Evolutionary conservation across 345 rosid genomes (phyloP).

Genomic region (Dipteronia sinensis): DNA sequence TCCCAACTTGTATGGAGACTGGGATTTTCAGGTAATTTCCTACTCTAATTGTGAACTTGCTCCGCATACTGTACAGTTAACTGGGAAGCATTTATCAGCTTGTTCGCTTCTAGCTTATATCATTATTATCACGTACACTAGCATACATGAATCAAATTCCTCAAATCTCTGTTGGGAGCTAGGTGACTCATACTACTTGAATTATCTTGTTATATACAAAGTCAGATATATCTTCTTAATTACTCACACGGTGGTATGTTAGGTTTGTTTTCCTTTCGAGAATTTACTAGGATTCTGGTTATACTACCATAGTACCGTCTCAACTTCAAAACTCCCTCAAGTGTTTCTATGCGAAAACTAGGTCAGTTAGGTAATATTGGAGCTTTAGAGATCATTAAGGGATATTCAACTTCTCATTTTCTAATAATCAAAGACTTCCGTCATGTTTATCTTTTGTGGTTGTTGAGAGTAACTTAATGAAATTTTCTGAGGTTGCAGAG

Average conservation of each 20-base stretch:
- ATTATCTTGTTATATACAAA: too few species aligned
- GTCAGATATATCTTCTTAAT: too few species aligned
- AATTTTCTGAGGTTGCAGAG: neutral
- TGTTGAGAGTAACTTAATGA: neutral
- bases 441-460: neutral
- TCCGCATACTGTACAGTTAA: too few species aligned
- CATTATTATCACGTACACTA: too few species aligned
- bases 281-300: too few species aligned
- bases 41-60: neutral
- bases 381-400: neutral
- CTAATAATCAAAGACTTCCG: neutral
- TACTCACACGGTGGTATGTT: too few species aligned
- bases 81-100: neutral
- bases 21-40: slow-evolving; percentile 81
- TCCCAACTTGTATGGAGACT: slow-evolving; percentile 78
- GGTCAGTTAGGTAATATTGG: neutral
- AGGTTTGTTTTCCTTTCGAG: neutral
- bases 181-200: too few species aligned
- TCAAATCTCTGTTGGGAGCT: too few species aligned
- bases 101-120: neutral
- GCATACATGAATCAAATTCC: slow-evolving; percentile 17
- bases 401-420: neutral
- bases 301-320: neutral
- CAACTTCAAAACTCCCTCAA: neutral
- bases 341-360: neutral